Base-by-base conservation (phyloP, 179 eudicot genomes). In the Beta macrorhiza region DNA sequence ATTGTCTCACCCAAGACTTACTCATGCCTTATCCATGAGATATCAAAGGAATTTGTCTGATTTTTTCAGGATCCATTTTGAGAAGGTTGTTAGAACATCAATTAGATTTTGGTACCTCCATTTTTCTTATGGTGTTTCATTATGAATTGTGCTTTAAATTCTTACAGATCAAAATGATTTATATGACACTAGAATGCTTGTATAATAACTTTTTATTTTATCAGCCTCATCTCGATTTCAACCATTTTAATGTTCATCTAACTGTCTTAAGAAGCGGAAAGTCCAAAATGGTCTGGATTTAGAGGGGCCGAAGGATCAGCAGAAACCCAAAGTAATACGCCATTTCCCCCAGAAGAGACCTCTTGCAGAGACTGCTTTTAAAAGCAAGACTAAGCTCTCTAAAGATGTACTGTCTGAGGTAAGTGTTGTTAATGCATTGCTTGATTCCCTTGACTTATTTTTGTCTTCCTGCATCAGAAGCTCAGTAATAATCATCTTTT, bases 341-440 rank as follows among this genome's bases (percentile, higher is more conserved):
- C 88, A 88, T 52, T 90, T 88, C 83, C 90, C 89, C 15, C 97
- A 93, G 86, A 92, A 85, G 74, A 88, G 77, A 70, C 88, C 96
- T 20, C 80, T 92, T 59, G 79, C 72, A 42, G 90, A 84, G 13
- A 79, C 70, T 53, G 83, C 69, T 57, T 87, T 75, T 56, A 76
- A 89, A 76, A 84, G 58, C 58, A 89, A 90, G 85, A 78, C 85
- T 52, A 81, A 75, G 42, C 86, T 92, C 76, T 91, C 93, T 16
- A 87, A 80, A 83, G 91, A 86, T 71, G 29, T 92, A 19, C 78
- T 91, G 55, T 88, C 91, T 29, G 89, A 90, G 77, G 94, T 81
- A 82, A 86, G 90, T 90, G 29, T 64, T 69, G 76, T 74, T 7
- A 4, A 17, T 70, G 4, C 74, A 10, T 45, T 53, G 45, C 20